Conservation (phyloP, 768 basidiomycete species). For the Suillus luteus region DNA sequence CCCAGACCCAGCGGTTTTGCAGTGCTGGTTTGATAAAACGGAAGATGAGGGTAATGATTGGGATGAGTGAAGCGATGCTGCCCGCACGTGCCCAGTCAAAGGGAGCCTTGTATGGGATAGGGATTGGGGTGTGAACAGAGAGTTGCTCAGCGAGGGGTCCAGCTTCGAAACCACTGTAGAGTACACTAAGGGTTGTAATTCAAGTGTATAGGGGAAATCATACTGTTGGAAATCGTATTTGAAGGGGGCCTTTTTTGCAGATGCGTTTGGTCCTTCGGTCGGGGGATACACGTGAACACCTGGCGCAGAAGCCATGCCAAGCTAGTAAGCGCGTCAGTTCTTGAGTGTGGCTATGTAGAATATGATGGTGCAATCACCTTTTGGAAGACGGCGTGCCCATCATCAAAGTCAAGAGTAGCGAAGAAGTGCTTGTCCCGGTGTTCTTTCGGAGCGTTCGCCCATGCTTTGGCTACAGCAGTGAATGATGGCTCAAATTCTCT, state of each 20-base stretch:
- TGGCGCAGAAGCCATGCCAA: constrained; percentile 83
- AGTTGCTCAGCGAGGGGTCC: constrained; percentile 75
- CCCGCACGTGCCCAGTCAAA: constrained; percentile 67
- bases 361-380: constrained; percentile 48
- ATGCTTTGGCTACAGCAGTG: constrained; percentile 81
- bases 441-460: constrained; percentile 59
- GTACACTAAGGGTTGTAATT: constrained; percentile 12
- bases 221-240: constrained; percentile 83
- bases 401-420: constrained; percentile 85
- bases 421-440: constrained; percentile 90
- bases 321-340: constrained; percentile 45
- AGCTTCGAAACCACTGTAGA: constrained; percentile 78
- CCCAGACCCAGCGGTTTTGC: constrained; percentile 79
- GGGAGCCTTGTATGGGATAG: constrained; percentile 82
- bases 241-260: constrained; percentile 45
- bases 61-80: constrained; percentile 45
- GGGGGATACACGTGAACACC: constrained; percentile 78
- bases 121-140: constrained; percentile 70
- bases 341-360: neutral
- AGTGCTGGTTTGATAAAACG: constrained; percentile 68
- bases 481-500: constrained; percentile 88
- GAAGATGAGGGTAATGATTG: constrained; percentile 52
- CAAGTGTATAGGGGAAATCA: constrained; percentile 20
- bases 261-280: constrained; percentile 64
- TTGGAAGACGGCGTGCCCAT: constrained; percentile 75